Percentiles rank a stretch among this genome's conserved stretches.
These are phyloP conservation scores for Penicillium sp. DNA, from an alignment of 2,329 filamentous ascomycete genomes.

Conservation along the genomic window DNA sequence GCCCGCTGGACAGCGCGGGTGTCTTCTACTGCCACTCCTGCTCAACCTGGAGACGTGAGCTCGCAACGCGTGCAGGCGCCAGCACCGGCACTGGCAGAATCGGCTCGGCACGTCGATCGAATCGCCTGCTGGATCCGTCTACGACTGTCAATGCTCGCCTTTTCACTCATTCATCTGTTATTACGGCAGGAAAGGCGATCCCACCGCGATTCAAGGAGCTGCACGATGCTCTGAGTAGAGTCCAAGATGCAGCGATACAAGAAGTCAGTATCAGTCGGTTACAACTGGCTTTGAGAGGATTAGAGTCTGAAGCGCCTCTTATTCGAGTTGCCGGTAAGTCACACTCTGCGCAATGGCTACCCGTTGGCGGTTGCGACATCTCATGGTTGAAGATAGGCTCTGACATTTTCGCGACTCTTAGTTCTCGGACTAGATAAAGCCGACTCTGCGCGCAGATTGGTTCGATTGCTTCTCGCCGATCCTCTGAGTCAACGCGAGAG, in stretches of 20 bases:
- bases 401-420: constrained; percentile 16
- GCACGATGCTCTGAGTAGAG: constrained; percentile 52
- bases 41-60: constrained; percentile 34
- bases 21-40: constrained; percentile 44
- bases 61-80: constrained; percentile 28
- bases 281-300: constrained; percentile 57
- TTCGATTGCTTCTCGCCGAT: constrained; percentile 69
- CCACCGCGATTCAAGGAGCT: constrained; percentile 53
- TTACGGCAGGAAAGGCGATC: constrained; percentile 54
- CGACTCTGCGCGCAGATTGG: constrained; percentile 55
- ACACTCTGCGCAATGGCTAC: not conserved
- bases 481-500: constrained; percentile 60
- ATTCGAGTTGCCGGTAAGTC: constrained; percentile 55
- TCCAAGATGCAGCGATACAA: constrained; percentile 53
- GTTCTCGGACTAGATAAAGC: constrained; percentile 53
- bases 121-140: constrained; percentile 7
- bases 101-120: constrained; percentile 10
- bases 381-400: not conserved
- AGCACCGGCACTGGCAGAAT: constrained; percentile 12
- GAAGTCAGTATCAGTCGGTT: constrained; percentile 60
- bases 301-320: constrained; percentile 54
- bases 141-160: constrained; percentile 20
- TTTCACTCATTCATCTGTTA: constrained; percentile 52
- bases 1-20: constrained; percentile 22
- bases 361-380: not conserved